Percentiles rank a stretch among this genome's conserved stretches.
phyloP scores from a whole-genome alignment of 2,329 filamentous ascomycete genomes.

The Beauveria sp. region DNA sequence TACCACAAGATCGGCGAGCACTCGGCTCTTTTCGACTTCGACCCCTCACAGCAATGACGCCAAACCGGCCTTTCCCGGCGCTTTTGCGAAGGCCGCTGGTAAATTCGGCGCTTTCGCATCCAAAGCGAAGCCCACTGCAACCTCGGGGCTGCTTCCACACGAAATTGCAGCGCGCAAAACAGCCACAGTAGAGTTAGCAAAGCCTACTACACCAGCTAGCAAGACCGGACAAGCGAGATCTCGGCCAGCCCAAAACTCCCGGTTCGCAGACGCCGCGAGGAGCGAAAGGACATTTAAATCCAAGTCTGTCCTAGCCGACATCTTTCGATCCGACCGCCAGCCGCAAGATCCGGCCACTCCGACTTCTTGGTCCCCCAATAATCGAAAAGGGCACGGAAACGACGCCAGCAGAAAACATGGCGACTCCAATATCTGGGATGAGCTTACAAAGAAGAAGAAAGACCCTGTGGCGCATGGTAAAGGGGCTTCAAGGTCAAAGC shows the following conservation, averaged over 20 bases:
- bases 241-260: constrained; percentile 3
- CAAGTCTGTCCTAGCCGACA: constrained; percentile 24
- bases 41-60: constrained; percentile 16
- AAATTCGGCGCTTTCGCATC: constrained; percentile 18
- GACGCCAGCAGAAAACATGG: background rate
- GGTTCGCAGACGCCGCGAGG: background rate
- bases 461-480: background rate
- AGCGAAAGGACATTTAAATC: constrained; percentile 14
- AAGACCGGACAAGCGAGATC: background rate
- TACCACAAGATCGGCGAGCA: background rate
- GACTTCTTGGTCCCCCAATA: background rate
- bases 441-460: constrained; percentile 12
- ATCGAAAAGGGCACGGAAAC: constrained; percentile 18
- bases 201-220: constrained; percentile 15
- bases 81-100: constrained; percentile 15
- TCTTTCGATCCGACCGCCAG: constrained; percentile 17
- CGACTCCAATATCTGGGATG: constrained; percentile 14
- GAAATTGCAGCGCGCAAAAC: constrained; percentile 29
- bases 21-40: constrained; percentile 21
- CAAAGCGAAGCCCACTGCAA: constrained; percentile 13
- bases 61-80: constrained; percentile 19
- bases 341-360: constrained; percentile 6
- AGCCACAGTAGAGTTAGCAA: background rate
- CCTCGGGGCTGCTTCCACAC: constrained; percentile 28
- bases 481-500: background rate